Base-by-base conservation (phyloP, 768 basidiomycete species). In the Macrolepiota dolichaula region DNA sequence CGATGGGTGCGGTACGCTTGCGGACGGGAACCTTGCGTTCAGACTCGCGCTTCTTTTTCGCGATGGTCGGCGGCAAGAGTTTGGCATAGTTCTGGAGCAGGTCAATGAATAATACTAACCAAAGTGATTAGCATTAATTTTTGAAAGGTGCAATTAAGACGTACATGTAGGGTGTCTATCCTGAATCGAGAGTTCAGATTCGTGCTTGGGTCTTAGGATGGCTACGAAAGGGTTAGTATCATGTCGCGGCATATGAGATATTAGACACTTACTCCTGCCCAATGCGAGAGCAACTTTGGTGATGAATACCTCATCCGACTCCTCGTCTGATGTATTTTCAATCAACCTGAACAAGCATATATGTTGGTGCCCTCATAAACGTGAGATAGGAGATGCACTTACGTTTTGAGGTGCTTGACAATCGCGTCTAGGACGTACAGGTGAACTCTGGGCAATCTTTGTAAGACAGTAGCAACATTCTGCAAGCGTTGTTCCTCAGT, bases 241-340 rank as follows among this genome's bases (percentile, higher is more conserved):
- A 13, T 9, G 19, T 24, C 2, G 6, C 25, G 9, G 7, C 47
- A 24, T 3, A 22, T 22, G 12, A 27, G 15, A 27, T 13, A 27
- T 49, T 9, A 1, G 25, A 49, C n/a, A 75, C 91, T 76, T 70
- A 96, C 94, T 81, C 70, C 96, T 79, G 56, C 95, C 93, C 65
- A 98, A 71, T 12, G 94, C 92, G 61, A 96, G 78, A 0, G 92
- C 91, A 37, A 98, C 77, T 74, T 98, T 98, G 15, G 89, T 85
- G 63, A 92, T 81, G 70, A 89, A 98, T 17, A 94, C 79, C 57
- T 95, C 91, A 69, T 88, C 81, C 1, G 81, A 63, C 69, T 96
- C 94, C 15, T 91, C 88, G 9, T 77, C 79, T 51, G 75, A 79
- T 1, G 94, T 96, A 11, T 77, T 77, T 22, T 82, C 81, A 52